Percentiles rank a stretch among this genome's conserved stretches.
These are phyloP conservation scores for Teratosphaeria pseudoeucalypti DNA, from an alignment of 2,329 filamentous ascomycete species.

Conservation along the genomic window DNA sequence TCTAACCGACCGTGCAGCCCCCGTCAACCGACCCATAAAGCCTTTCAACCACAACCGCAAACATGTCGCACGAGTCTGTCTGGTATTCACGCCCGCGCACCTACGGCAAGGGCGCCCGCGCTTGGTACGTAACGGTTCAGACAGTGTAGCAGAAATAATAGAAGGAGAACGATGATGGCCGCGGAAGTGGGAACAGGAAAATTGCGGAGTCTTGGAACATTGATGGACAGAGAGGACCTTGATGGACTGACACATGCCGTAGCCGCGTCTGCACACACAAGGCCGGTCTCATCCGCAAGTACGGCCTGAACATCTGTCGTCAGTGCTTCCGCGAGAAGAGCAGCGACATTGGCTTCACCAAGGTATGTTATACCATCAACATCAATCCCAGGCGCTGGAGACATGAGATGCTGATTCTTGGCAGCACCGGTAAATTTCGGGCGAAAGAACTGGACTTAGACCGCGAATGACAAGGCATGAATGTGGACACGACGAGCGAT, in stretches of 20 bases:
- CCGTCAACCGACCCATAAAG: slow-evolving; percentile 3
- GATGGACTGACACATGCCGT: slow-evolving; percentile 5
- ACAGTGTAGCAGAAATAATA: not conserved
- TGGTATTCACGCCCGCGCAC: slow-evolving; percentile 97
- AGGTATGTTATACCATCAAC: slow-evolving; percentile 35
- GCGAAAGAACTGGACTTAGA: not conserved
- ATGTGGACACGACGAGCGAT: not conserved
- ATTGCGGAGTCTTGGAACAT: slow-evolving; percentile 1
- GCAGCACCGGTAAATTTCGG: slow-evolving; percentile 24
- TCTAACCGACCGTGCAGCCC: not conserved
- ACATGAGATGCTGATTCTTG: slow-evolving; percentile 2
- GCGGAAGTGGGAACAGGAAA: not conserved
- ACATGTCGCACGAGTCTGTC: slow-evolving; percentile 87
- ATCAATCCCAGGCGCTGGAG: not conserved
- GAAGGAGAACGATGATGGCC: not conserved
- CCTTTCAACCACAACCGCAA: slow-evolving; percentile 34
- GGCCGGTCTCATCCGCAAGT: slow-evolving; percentile 99
- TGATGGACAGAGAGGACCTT: not conserved
- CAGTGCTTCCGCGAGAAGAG: slow-evolving; percentile 62
- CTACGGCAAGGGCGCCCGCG: slow-evolving; percentile 93
- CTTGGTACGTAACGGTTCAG: slow-evolving; percentile 58
- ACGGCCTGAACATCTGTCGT: slow-evolving; percentile 80
- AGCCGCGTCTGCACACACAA: slow-evolving; percentile 86
- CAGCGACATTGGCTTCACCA: slow-evolving; percentile 57
- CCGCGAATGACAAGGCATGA: not conserved